Base-by-base conservation (phyloP, 1,284 basidiomycete genomes). In the Ustanciosporium gigantosporum region DNA sequence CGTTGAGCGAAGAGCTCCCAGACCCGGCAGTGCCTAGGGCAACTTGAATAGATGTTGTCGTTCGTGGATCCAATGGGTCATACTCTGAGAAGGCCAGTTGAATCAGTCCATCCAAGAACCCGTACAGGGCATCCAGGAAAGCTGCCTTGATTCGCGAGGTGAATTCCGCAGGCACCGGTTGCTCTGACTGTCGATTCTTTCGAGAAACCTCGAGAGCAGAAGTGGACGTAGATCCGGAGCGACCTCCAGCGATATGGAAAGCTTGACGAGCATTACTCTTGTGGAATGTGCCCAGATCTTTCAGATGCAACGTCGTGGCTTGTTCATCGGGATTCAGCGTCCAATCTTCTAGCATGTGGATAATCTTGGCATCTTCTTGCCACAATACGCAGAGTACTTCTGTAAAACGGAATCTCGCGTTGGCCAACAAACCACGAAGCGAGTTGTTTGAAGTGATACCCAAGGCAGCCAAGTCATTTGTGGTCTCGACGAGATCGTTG, bases 321-420 rank as follows among this genome's bases (percentile, higher is more conserved):
- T 72, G 62, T 42, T 79, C 75, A 22, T 81, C 76, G 4, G 81
- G 57, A 52, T 85, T 87, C 1, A 85, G 81, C 13, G 84, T 81
- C 92, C 93, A 97, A 32, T 86, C 85, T 76, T 98, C 95, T 17
- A 97, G 82, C 48, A 86, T 82, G 78, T 91, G 88, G 73, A 97
- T 88, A 8, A 88, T 79, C 53, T 86, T 85, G 0, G 93, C 87
- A 75, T 99, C 94, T 22, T 87, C 83, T 34, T 89, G 77, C 95
- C 95, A 99, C 9, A 84, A 82, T 17, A 82, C 82, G 38, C 88
- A 84, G 16, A 97, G 82, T 23, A 89, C 84, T 72, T 94, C 90
- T 40, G 86, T 86, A 77, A 97, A 92, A 64, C 86, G 85, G 89
- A 92, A 96, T 64, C 89, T 84, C 14, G 86, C 84, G 58, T 87